A percentile compares a stretch with the other conserved stretches of the same genome.
Evolutionary conservation across 441 rosid genomes (phyloP).

Genomic region (Jatropha multifida): DNA sequence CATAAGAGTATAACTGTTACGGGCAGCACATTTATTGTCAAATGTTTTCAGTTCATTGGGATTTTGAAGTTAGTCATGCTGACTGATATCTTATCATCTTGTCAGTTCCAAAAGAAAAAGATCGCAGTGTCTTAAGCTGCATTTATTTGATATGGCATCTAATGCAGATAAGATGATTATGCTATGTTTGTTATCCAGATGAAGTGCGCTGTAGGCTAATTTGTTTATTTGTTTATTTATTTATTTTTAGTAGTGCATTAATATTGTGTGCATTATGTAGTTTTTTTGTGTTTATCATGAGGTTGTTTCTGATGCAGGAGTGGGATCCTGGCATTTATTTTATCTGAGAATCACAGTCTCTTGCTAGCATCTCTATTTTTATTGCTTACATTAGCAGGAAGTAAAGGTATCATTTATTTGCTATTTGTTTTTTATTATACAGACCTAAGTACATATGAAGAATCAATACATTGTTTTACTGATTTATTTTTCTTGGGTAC

Average conservation of each 20-base stretch:
- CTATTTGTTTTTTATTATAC: not conserved
- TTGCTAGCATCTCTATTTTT: constrained; percentile 50
- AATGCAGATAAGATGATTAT: not conserved
- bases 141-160: constrained; percentile 1
- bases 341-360: constrained; percentile 48
- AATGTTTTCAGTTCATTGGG: constrained; percentile 9
- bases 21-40: not conserved
- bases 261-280: constrained; percentile 11
- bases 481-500: constrained; percentile 16
- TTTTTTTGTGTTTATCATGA: constrained; percentile 10
- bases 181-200: not conserved
- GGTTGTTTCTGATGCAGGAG: constrained; percentile 38
- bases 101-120: constrained; percentile 2
- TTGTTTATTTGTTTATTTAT: not conserved
- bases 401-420: constrained; percentile 42
- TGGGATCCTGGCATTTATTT: constrained; percentile 43
- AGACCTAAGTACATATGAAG: not conserved
- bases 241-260: not conserved
- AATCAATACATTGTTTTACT: constrained; percentile 8
- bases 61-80: not conserved
- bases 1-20: not conserved
- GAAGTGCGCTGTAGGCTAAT: not conserved
- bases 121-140: not conserved
- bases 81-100: not conserved
- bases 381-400: constrained; percentile 50